These are phyloP conservation scores for Alternaria sp. DNA, from an alignment of 2,329 filamentous ascomycete species.

Conservation along the genomic window DNA sequence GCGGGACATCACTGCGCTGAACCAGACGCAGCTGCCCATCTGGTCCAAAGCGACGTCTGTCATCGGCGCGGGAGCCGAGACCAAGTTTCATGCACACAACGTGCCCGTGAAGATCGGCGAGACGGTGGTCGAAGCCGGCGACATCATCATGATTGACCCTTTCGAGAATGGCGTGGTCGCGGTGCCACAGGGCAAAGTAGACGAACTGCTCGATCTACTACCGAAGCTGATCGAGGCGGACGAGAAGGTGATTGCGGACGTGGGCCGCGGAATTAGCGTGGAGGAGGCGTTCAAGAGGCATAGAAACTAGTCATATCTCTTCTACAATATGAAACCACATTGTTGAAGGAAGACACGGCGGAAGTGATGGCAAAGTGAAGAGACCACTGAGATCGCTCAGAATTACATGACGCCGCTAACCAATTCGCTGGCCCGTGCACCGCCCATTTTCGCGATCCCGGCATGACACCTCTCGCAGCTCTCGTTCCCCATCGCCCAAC, in stretches of 20 bases:
- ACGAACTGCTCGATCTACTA: slow-evolving; percentile 64
- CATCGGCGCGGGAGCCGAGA: slow-evolving; percentile 64
- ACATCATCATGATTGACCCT: slow-evolving; percentile 73
- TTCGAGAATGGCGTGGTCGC: slow-evolving; percentile 70
- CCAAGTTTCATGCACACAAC: slow-evolving; percentile 62
- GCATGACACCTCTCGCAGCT: slow-evolving; percentile 27
- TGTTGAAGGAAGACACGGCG: neutral
- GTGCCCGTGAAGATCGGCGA: slow-evolving; percentile 49
- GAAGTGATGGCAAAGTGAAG: neutral
- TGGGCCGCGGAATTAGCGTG: slow-evolving; percentile 67
- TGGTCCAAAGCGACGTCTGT: slow-evolving; percentile 65
- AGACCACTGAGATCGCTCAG: slow-evolving; percentile 26
- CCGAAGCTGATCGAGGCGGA: slow-evolving; percentile 56
- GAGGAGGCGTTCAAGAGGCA: slow-evolving; percentile 71
- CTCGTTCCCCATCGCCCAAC: slow-evolving; percentile 23
- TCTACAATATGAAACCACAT: neutral
- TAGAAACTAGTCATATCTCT: slow-evolving; percentile 25
- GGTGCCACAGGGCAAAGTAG: slow-evolving; percentile 67
- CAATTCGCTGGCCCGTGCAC: slow-evolving; percentile 18
- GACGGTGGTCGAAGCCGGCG: slow-evolving; percentile 55
- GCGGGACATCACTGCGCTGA: slow-evolving; percentile 69
- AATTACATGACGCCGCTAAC: slow-evolving; percentile 33
- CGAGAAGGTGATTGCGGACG: slow-evolving; percentile 60
- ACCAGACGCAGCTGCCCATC: slow-evolving; percentile 63
- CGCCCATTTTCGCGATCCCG: slow-evolving; percentile 33